phyloP scores from a whole-genome alignment of 2,329 filamentous ascomycete genomes.

The Alternaria postmessia region DNA sequence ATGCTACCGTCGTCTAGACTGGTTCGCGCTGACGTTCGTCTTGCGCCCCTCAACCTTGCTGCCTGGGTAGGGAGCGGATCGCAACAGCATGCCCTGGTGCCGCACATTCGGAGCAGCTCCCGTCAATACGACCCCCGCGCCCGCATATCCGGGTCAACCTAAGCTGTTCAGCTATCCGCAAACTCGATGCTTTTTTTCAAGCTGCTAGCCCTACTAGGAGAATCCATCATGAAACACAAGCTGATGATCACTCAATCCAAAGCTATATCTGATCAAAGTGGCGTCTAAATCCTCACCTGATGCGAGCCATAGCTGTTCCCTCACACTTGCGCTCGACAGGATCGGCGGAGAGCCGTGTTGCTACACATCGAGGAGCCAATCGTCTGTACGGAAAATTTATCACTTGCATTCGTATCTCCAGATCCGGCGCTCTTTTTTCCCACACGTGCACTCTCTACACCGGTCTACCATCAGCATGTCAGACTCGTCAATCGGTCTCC shows the following conservation, averaged over 20 bases:
- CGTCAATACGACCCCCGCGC: conserved; percentile 12
- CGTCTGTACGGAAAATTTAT: conserved; percentile 7
- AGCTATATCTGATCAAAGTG: neutral
- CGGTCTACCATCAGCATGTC: conserved; percentile 11
- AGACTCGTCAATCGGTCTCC: conserved; percentile 4
- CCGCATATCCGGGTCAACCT: conserved; percentile 9
- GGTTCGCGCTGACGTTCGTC: neutral
- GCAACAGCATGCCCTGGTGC: conserved; percentile 4
- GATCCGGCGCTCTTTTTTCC: conserved; percentile 1
- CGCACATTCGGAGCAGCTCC: conserved; percentile 17
- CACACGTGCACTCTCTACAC: neutral
- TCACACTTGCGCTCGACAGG: neutral
- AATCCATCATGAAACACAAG: neutral
- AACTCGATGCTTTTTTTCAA: conserved; percentile 4
- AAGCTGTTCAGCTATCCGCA: neutral
- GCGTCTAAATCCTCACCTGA: neutral
- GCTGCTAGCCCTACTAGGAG: neutral
- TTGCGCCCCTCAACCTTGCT: conserved; percentile 10
- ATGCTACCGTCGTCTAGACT: neutral
- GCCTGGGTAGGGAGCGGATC: neutral
- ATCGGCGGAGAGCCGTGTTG: neutral
- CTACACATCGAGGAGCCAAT: conserved; percentile 6
- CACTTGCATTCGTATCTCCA: conserved; percentile 9
- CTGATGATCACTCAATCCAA: neutral
- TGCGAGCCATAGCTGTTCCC: neutral